phyloP scores from a whole-genome alignment of 2,329 filamentous ascomycete species.

The Beauveria rudraprayagi region DNA sequence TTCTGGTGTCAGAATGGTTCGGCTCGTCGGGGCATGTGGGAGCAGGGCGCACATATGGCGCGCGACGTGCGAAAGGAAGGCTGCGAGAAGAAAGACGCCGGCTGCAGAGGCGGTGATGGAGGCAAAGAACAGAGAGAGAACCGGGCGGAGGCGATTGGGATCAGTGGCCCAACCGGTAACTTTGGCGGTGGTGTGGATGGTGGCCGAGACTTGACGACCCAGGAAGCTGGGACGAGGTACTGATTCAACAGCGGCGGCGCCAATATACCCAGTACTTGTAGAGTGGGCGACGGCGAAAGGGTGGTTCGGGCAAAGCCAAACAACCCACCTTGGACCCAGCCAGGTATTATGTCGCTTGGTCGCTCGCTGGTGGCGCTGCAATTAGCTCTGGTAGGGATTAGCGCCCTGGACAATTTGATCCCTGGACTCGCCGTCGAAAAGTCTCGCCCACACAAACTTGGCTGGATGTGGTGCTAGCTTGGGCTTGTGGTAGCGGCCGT shows the following conservation, averaged over 20 bases:
- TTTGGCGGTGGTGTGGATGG: slow-evolving; percentile 6
- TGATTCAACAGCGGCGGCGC: background rate
- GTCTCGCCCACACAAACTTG: slow-evolving; percentile 8
- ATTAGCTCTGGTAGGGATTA: slow-evolving; percentile 10
- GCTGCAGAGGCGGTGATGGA: slow-evolving; percentile 3
- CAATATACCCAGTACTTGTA: background rate
- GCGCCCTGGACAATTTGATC: slow-evolving; percentile 2
- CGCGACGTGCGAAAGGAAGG: background rate
- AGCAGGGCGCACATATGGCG: background rate
- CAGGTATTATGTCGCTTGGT: background rate
- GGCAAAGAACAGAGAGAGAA: background rate
- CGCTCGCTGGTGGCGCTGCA: slow-evolving; percentile 2
- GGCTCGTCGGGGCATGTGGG: slow-evolving; percentile 2
- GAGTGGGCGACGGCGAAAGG: background rate
- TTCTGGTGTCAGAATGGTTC: background rate
- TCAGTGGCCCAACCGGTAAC: background rate
- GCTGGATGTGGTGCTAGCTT: slow-evolving; percentile 6
- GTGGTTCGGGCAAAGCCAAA: background rate
- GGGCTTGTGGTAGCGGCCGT: background rate
- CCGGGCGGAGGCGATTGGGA: background rate
- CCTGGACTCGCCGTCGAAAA: slow-evolving; percentile 8
- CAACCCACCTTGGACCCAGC: background rate
- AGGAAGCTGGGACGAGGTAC: slow-evolving; percentile 8
- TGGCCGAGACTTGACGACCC: slow-evolving; percentile 6
- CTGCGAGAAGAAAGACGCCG: background rate